phyloP scores from a whole-genome alignment of 202 grass and related monocot genomes.

The Digitaria exilis region DNA sequence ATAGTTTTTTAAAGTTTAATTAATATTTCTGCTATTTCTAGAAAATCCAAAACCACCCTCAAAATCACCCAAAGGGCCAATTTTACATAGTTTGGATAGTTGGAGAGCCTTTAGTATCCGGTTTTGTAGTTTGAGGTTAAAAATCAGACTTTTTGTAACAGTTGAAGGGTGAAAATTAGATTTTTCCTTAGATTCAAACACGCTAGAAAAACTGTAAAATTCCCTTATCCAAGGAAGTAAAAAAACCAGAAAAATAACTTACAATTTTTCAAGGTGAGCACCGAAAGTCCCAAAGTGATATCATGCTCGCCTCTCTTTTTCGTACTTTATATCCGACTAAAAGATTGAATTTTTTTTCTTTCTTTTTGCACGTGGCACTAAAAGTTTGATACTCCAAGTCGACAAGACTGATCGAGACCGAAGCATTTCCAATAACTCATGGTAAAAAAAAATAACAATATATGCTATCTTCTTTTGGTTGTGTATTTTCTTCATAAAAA shows the following conservation, averaged over 20 bases:
- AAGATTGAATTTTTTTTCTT: background rate
- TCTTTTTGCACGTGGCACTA: background rate
- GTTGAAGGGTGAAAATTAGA: no score
- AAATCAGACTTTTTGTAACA: no score
- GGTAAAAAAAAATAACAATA: background rate
- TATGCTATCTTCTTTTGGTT: no score
- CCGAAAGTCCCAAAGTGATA: background rate
- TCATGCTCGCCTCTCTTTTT: background rate
- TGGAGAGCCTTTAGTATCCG: no score
- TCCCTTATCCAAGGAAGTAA: background rate
- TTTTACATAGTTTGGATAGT: no score
- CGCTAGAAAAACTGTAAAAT: no score
- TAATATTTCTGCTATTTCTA: no score
- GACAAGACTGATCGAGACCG: background rate
- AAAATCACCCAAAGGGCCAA: no score
- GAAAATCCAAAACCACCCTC: no score
- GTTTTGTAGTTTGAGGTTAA: no score
- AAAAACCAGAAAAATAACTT: background rate
- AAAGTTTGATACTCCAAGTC: background rate
- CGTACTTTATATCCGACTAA: background rate
- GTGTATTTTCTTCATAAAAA: background rate
- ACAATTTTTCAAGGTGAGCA: background rate
- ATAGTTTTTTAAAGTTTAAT: no score
- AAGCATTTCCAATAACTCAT: background rate
- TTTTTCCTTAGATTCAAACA: no score